Conservation (phyloP, 2,329 filamentous ascomycete genomes). For the Corniculantispora saksenae region DNA sequence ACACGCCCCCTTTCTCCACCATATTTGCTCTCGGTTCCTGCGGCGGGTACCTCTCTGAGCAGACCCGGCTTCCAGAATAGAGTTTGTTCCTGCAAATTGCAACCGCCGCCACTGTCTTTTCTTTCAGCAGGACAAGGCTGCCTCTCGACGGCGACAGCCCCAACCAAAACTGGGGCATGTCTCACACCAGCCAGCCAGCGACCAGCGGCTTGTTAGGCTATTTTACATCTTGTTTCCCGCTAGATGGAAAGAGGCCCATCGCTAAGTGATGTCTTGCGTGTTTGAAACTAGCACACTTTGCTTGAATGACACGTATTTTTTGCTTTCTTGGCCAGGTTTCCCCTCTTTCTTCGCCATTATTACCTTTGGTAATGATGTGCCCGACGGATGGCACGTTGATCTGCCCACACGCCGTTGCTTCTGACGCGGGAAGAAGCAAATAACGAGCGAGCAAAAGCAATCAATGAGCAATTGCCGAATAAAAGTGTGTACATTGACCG, state of each 20-base stretch:
- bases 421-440: not conserved
- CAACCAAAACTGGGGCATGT: not conserved
- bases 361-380: not conserved
- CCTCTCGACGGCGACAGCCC: not conserved
- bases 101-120: not conserved
- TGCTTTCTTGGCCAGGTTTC: not conserved
- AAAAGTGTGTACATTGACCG: not conserved
- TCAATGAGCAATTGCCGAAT: not conserved
- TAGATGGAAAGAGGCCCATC: not conserved
- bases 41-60: too few species aligned
- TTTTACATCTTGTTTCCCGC: not conserved
- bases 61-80: not conserved
- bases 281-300: not conserved
- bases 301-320: not conserved
- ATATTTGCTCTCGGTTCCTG: not conserved
- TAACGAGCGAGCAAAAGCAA: not conserved
- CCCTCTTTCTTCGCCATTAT: not conserved
- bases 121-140: conserved; percentile 12
- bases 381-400: not conserved
- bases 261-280: not conserved
- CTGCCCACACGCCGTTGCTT: not conserved
- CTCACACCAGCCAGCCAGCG: not conserved
- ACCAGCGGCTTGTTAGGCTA: not conserved
- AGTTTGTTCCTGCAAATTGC: not conserved
- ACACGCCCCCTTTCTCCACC: too few species aligned